A percentile compares a stretch with the other conserved stretches of the same genome.
These are phyloP conservation scores for Suillus paluster DNA, from an alignment of 768 basidiomycete species.

Conservation along the genomic window DNA sequence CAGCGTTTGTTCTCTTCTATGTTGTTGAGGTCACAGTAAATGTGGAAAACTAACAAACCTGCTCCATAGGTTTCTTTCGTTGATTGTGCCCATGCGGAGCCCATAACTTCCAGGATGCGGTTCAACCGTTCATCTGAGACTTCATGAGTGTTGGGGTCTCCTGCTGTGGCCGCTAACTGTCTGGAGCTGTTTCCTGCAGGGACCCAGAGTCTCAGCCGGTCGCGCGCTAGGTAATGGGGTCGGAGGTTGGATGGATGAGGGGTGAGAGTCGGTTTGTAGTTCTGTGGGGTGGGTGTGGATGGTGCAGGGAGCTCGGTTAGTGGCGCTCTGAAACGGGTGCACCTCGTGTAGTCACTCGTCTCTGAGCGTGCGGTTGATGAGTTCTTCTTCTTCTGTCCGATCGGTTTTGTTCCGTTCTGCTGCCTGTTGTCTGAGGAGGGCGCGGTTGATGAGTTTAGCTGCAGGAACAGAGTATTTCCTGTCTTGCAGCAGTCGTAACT, in stretches of 20 bases:
- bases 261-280: slow-evolving; percentile 6
- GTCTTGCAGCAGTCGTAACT: slow-evolving; percentile 11
- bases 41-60: slow-evolving; percentile 23
- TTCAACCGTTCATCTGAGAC: not conserved
- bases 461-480: slow-evolving; percentile 1
- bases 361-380: no score
- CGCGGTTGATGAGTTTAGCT: slow-evolving; percentile 6
- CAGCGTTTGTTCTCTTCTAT: slow-evolving; percentile 17
- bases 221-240: slow-evolving; percentile 11
- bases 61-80: slow-evolving; percentile 21
- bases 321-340: no score
- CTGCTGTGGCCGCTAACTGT: not conserved
- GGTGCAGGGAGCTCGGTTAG: no score
- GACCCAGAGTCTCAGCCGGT: not conserved
- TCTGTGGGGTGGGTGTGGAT: not conserved
- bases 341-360: no score
- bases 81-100: slow-evolving; percentile 12
- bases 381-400: no score
- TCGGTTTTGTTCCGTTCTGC: not conserved
- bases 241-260: slow-evolving; percentile 9
- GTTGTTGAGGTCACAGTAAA: slow-evolving; percentile 19
- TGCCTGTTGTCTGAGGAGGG: not conserved
- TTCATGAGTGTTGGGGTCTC: not conserved
- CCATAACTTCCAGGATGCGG: slow-evolving; percentile 4
- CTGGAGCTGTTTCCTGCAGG: not conserved